Evolutionary conservation across 1,139 yeast species (phyloP).

Genomic region (Trichomonascaceae sp.): DNA sequence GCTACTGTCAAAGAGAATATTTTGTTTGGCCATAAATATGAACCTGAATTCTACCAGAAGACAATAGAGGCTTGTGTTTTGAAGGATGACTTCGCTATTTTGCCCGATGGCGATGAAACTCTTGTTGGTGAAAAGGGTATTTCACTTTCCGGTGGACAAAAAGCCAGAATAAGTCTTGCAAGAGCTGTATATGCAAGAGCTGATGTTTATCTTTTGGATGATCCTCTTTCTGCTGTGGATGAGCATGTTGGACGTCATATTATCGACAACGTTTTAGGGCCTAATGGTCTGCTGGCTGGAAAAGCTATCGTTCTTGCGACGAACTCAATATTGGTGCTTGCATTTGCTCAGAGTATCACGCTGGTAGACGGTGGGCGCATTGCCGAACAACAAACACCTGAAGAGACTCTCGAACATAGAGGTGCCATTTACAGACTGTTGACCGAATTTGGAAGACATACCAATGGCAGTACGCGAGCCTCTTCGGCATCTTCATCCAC

Average conservation of each 20-base stretch:
- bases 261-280: constrained; percentile 72
- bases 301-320: constrained; percentile 85
- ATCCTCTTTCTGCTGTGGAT: constrained; percentile 91
- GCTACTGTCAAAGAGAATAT: constrained; percentile 88
- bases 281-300: constrained; percentile 66
- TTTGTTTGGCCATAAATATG: constrained; percentile 80
- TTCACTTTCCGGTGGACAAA: constrained; percentile 94
- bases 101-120: constrained; percentile 86
- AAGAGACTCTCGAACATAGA: constrained; percentile 46
- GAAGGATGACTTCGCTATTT: constrained; percentile 64
- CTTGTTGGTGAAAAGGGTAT: constrained; percentile 97
- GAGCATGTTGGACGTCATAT: constrained; percentile 90
- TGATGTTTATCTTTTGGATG: constrained; percentile 85
- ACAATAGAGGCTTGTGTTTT: constrained; percentile 89
- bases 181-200: constrained; percentile 95
- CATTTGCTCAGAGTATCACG: constrained; percentile 67
- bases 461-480: neutral
- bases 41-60: constrained; percentile 68
- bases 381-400: constrained; percentile 70
- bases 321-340: constrained; percentile 77
- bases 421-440: constrained; percentile 60
- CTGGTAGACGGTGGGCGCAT: constrained; percentile 73
- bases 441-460: constrained; percentile 64
- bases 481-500: constrained; percentile 12
- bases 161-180: constrained; percentile 87